phyloP scores from a whole-genome alignment of 2,329 filamentous ascomycete genomes.

The Hymenoscyphus infarciens region DNA sequence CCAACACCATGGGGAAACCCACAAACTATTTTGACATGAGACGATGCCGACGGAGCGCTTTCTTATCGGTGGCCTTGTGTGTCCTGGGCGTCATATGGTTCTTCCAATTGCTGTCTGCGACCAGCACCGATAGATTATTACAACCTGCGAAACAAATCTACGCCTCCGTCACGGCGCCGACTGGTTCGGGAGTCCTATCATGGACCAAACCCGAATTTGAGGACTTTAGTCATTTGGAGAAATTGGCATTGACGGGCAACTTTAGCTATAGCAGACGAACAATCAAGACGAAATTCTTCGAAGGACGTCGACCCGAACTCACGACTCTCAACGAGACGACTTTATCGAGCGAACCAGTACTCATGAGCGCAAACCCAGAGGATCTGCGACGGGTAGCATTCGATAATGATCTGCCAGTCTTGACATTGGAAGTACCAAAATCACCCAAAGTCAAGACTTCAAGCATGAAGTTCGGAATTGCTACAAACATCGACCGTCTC shows the following conservation, averaged over 20 bases:
- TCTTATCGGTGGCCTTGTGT: constrained; percentile 4
- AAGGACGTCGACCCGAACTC: constrained; percentile 16
- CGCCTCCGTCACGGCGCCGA: not conserved
- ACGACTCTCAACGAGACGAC: constrained; percentile 17
- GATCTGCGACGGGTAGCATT: constrained; percentile 13
- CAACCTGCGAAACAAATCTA: constrained; percentile 8
- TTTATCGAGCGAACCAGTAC: constrained; percentile 15
- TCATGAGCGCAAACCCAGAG: constrained; percentile 8
- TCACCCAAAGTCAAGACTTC: constrained; percentile 23
- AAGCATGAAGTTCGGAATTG: constrained; percentile 28
- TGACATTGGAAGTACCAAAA: constrained; percentile 21
- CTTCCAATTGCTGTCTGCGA: constrained; percentile 3
- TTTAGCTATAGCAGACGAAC: constrained; percentile 23
- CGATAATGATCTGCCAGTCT: constrained; percentile 3
- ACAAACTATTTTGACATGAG: not conserved
- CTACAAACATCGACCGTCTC: constrained; percentile 25
- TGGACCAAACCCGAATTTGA: not conserved
- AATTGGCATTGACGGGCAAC: constrained; percentile 14
- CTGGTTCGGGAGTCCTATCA: not conserved
- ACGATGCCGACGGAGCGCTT: constrained; percentile 1
- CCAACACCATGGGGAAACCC: not conserved
- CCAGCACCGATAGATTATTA: constrained; percentile 1
- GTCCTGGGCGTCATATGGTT: constrained; percentile 9
- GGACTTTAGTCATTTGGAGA: constrained; percentile 20
- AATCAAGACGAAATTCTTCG: constrained; percentile 17